Percentiles rank a stretch among this genome's conserved stretches.
Conservation (phyloP, 1,284 basidiomycete genomes). For the Sporisorium graminicola region DNA sequence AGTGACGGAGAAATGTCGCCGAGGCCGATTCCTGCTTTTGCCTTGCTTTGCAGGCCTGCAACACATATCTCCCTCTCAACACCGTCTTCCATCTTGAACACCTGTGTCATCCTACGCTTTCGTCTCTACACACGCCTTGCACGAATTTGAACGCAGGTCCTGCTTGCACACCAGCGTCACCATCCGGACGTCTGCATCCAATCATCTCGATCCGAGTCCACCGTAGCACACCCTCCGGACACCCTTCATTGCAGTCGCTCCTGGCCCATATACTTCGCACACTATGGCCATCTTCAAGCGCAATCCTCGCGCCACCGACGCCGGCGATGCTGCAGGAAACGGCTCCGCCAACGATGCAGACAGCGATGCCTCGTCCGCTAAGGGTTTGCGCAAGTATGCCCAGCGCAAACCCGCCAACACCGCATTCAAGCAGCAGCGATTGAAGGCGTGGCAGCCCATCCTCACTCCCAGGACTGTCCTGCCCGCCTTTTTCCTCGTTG, state of each 20-base stretch:
- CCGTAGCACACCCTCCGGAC: neutral
- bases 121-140: neutral
- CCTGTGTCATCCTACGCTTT: neutral
- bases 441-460: conserved; percentile 99
- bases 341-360: conserved; percentile 42
- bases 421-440: conserved; percentile 98
- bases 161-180: neutral
- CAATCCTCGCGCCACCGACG: conserved; percentile 48
- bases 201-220: neutral
- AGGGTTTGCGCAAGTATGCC: conserved; percentile 60
- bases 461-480: conserved; percentile 96
- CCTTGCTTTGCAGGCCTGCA: neutral
- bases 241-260: neutral
- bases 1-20: conserved; percentile 14
- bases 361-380: conserved; percentile 44
- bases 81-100: neutral
- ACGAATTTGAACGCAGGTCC: neutral
- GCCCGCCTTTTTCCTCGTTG: conserved; percentile 94
- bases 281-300: conserved; percentile 55
- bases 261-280: too few species aligned
- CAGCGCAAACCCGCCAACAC: conserved; percentile 75
- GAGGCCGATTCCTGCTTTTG: neutral
- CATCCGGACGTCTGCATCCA: neutral
- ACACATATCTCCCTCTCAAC: neutral
- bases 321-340: conserved; percentile 32